Base-by-base conservation (phyloP, 2,329 filamentous ascomycete species). In the Bipolaris zeicola region DNA sequence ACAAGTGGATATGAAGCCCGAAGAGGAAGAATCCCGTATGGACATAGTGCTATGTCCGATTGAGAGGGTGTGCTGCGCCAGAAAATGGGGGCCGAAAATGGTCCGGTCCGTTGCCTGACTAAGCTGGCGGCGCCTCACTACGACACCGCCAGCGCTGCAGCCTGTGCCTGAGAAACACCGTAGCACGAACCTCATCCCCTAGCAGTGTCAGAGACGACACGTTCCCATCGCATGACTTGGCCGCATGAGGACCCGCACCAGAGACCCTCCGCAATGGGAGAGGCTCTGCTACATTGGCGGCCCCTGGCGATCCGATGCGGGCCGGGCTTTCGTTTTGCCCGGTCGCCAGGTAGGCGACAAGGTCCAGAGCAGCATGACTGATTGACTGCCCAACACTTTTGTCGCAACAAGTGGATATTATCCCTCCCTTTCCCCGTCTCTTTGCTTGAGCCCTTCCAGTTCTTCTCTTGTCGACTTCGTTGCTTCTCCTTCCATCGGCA, bases 301-400 rank as follows among this genome's bases (percentile, higher is more conserved):
- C 60, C 60, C 63, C 61, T 66, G 60, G 59, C 58, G 50, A 60
- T 62, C 57, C 36, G 52, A 38, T 36, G 46, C 50, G 53, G 54
- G 41, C 52, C 55, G 47, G 55, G 36, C 42, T 52, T 44, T 52
- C 38, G 58, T 48, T 34, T 43, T 57, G 53, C 55, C 58, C 58
- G 61, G 49, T 52, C 46, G 54, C 58, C 37, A 58, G 55, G 51
- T 24, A 41, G 46, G 53, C 45, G 38, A 54, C 45, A 22, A 58
- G 44, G 55, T 51, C 50, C 53, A 59, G 59, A 58, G 52, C 55
- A 63, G 56, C 53, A 52, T 58, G 53, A 56, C 31, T 60, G 56
- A 55, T 39, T 36, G 56, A 55, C 36, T 36, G 37, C 45, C 39
- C 55, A 54, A 41, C 44, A 49, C 42, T 26, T 51, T 42, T 47